phyloP scores from a whole-genome alignment of 1,284 basidiomycete genomes.

The Austroboletus rostrupii region DNA sequence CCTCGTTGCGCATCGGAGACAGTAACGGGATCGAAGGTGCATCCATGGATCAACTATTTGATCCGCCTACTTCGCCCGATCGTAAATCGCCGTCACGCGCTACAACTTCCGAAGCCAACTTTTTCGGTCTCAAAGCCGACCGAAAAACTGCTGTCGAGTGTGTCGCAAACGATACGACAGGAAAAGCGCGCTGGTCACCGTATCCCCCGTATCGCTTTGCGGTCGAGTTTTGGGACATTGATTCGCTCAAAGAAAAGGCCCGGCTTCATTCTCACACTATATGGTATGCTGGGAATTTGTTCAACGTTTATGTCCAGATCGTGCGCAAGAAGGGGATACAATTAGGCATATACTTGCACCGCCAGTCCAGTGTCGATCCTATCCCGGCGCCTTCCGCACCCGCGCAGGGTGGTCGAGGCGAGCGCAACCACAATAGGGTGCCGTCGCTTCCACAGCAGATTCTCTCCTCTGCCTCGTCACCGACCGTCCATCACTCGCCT shows the following conservation, averaged over 20 bases:
- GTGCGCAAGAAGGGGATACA: conserved; percentile 72
- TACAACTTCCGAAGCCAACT: conserved; percentile 47
- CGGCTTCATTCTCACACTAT: conserved; percentile 73
- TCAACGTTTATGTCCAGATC: conserved; percentile 87
- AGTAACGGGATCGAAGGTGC: conserved; percentile 50
- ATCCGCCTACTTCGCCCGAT: conserved; percentile 25
- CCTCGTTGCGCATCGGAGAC: conserved; percentile 80
- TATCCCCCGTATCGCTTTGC: conserved; percentile 79
- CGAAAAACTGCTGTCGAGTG: conserved; percentile 40
- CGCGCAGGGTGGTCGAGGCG: conserved; percentile 10
- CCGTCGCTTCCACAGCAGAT: conserved; percentile 28
- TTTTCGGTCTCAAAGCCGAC: conserved; percentile 61
- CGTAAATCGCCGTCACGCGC: conserved; percentile 27
- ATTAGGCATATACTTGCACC: conserved; percentile 86
- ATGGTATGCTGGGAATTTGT: conserved; percentile 77
- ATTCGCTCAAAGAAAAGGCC: conserved; percentile 79
- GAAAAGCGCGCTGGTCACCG: conserved; percentile 51
- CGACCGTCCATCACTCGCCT: conserved; percentile 40
- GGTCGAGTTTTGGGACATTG: conserved; percentile 89
- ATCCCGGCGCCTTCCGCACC: conserved; percentile 42
- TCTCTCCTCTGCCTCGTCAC: conserved; percentile 17
- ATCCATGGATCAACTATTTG: conserved; percentile 53
- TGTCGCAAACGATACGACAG: conserved; percentile 38
- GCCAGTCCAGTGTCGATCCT: conserved; percentile 73
- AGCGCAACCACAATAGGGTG: conserved; percentile 23